These are phyloP conservation scores for Coemansia sp. DNA, from an alignment of 192 early-diverging fungal genomes.

Conservation along the genomic window DNA sequence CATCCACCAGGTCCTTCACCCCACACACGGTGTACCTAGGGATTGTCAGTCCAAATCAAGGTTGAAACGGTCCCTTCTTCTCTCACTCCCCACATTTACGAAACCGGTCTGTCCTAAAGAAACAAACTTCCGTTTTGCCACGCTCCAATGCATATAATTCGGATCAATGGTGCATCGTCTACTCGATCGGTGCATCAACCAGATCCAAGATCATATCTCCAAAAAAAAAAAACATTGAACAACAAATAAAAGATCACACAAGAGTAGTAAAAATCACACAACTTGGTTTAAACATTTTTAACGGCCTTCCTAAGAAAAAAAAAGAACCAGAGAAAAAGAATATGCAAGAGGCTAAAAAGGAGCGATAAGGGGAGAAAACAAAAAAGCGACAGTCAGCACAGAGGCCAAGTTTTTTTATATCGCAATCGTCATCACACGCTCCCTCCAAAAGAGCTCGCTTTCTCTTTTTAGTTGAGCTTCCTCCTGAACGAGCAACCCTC, in stretches of 20 bases:
- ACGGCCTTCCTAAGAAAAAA: neutral
- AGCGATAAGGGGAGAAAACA: neutral
- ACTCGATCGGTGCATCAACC: neutral
- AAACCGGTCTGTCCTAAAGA: neutral
- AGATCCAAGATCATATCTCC: neutral
- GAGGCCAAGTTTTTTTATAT: neutral
- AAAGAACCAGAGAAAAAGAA: conserved; percentile 2
- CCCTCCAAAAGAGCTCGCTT: neutral
- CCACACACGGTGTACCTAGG: neutral
- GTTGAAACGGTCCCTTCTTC: neutral
- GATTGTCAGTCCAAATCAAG: conserved; percentile 1
- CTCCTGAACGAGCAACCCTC: conserved; percentile 89
- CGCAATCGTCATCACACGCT: neutral
- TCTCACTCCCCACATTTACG: neutral
- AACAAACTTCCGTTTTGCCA: neutral
- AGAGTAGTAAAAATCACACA: neutral
- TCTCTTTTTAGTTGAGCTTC: conserved; percentile 67
- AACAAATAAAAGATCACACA: neutral
- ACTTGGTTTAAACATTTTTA: conserved; percentile 11
- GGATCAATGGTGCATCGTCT: neutral
- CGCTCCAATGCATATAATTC: neutral
- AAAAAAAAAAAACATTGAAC: neutral
- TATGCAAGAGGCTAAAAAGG: conserved; percentile 4
- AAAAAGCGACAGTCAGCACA: neutral
- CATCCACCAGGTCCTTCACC: neutral